These are phyloP conservation scores for Abrus pulchellus DNA, from an alignment of 306 rosid genomes.

Conservation along the genomic window DNA sequence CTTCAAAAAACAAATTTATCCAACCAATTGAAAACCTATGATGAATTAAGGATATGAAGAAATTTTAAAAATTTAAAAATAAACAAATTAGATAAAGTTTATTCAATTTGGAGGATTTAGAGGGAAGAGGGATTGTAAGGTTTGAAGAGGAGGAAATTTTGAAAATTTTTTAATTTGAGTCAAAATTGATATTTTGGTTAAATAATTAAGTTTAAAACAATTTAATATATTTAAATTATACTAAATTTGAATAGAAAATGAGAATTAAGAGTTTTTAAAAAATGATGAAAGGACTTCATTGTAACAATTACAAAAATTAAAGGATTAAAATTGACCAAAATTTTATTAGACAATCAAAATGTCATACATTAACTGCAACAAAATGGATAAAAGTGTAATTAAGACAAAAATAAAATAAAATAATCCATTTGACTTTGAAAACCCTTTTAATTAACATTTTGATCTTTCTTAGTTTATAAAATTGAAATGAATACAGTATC, in stretches of 20 bases:
- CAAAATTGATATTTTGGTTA: background rate
- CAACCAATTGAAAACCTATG: background rate
- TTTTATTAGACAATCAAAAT: background rate
- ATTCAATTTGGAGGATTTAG: background rate
- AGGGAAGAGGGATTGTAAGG: background rate
- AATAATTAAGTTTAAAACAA: background rate
- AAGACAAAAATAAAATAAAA: background rate
- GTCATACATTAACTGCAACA: background rate
- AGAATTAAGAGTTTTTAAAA: background rate
- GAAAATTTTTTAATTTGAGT: background rate
- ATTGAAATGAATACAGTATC: background rate
- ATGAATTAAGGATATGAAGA: background rate
- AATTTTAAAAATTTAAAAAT: background rate
- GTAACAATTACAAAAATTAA: no score
- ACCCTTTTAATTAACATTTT: background rate
- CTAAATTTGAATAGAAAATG: background rate
- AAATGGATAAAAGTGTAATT: background rate
- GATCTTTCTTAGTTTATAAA: background rate
- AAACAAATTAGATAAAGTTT: background rate
- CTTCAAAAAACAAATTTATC: background rate
- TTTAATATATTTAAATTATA: background rate
- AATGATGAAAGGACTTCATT: no score
- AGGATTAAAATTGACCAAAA: background rate
- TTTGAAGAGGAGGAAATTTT: background rate
- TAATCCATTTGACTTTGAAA: background rate